Evolutionary conservation across 2,329 filamentous ascomycete genomes (phyloP), one percentile per base, ranked within the genome.

Genomic region (Calonectria crousiana): DNA sequence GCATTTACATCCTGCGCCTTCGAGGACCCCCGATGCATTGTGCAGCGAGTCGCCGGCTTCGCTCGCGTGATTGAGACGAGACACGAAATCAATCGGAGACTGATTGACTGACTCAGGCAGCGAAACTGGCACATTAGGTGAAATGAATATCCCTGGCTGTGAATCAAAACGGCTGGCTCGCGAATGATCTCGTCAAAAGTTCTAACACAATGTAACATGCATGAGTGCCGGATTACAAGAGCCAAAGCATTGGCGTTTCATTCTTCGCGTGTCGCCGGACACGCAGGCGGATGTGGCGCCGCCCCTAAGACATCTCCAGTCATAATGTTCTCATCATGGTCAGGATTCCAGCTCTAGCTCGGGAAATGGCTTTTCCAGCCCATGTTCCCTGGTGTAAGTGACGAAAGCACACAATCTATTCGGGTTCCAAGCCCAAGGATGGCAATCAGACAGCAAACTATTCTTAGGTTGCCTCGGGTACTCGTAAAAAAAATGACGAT

Each of bases 221-320:
- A 70, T 67, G 71, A 53, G 30, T 58, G 58, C 60, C 65, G 56
- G 53, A 34, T 38, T 64, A 68, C 49, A 49, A 44, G 58, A 56
- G 62, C 69, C 66, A 67, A 51, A 68, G 38, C 41, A 67, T 60
- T 51, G 65, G 51, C 71, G 77, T 77, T 79, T 80, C 77, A 78
- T 77, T 73, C 76, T 78, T 75, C 78, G 76, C 74, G 72, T 72
- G 66, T 77, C 72, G 74, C 75, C 74, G 77, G 75, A 71, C 76
- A 74, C 65, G 71, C 73, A 71, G 66, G 69, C 56, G 67, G 76
- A 71, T 79, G 77, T 79, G 78, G 75, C 78, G 79, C 75, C 72
- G 60, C 41, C 53, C 73, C 67, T 78, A 68, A 79, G 77, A 80
- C 78, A 79, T 74, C 32, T 20, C 72, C 60, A 51, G 41, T 67